phyloP scores from a whole-genome alignment of 805 yeast genomes.

The Metschnikowia henanensis region DNA sequence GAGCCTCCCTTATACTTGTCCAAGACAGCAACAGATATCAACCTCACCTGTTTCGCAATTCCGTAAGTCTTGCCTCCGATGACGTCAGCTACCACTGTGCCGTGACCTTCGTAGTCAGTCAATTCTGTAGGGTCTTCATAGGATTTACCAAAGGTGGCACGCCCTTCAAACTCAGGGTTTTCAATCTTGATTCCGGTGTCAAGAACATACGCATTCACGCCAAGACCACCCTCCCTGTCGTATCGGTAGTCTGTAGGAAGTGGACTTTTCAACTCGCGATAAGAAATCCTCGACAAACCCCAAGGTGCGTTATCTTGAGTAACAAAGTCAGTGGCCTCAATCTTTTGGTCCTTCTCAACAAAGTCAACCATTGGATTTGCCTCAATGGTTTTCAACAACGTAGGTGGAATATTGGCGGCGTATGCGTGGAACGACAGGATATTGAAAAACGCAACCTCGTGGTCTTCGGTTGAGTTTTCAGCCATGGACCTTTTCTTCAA shows the following conservation, averaged over 20 bases:
- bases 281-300: constrained; percentile 92
- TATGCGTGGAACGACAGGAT: constrained; percentile 20
- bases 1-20: constrained; percentile 81
- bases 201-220: constrained; percentile 82
- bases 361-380: constrained; percentile 20
- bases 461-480: constrained; percentile 13
- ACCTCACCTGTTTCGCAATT: constrained; percentile 75
- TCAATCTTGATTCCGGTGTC: constrained; percentile 84
- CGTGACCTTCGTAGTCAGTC: constrained; percentile 88
- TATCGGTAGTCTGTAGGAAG: constrained; percentile 47
- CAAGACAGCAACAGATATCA: constrained; percentile 84
- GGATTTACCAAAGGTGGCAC: constrained; percentile 87
- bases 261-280: constrained; percentile 54
- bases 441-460: constrained; percentile 12
- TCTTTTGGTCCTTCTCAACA: constrained; percentile 24
- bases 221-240: constrained; percentile 74
- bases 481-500: constrained; percentile 25
- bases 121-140: constrained; percentile 60
- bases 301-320: constrained; percentile 86
- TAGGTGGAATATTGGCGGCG: constrained; percentile 22
- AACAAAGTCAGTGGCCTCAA: constrained; percentile 44
- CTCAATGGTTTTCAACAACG: constrained; percentile 16
- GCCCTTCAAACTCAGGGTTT: constrained; percentile 78
- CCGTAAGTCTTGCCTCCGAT: constrained; percentile 80
- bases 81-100: constrained; percentile 97